Evolutionary conservation across 2,329 filamentous ascomycete species (phyloP).

Genomic region (Pseudopyricularia javanii): DNA sequence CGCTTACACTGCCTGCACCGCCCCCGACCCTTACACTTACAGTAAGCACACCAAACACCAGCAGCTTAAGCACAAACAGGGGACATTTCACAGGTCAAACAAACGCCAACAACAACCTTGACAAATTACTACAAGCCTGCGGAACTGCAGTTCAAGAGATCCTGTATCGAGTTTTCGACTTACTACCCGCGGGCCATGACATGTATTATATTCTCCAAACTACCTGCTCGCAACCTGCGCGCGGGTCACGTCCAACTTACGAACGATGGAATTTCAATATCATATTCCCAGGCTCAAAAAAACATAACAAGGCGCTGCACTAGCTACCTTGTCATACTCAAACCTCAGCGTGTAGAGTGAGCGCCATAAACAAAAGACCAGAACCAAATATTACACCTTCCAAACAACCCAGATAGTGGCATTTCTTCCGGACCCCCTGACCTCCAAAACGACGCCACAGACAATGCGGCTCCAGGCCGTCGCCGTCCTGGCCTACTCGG

Average conservation of each 20-base stretch:
- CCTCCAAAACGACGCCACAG: not conserved
- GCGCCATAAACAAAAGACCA: not conserved
- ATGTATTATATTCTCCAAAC: not conserved
- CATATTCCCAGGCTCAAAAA: not conserved
- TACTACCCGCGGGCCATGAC: not conserved
- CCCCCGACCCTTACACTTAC: no score
- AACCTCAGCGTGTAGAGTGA: not conserved
- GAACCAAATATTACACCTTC: not conserved
- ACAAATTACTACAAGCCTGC: not conserved
- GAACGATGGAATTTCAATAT: not conserved
- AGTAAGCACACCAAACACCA: not conserved
- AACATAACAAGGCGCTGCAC: not conserved
- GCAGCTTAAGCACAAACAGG: not conserved
- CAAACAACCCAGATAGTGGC: not conserved
- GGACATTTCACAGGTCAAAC: not conserved
- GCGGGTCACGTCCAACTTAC: not conserved
- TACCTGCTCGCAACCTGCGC: not conserved
- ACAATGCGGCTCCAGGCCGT: slow-evolving; percentile 1
- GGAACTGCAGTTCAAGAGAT: not conserved
- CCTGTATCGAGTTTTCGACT: not conserved
- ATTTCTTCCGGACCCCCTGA: not conserved
- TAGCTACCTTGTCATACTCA: not conserved
- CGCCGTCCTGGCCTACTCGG: not conserved
- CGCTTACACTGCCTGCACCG: no score
- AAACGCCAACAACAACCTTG: not conserved